phyloP scores from a whole-genome alignment of 1,139 yeast genomes.

The Hyphopichia fennica region DNA sequence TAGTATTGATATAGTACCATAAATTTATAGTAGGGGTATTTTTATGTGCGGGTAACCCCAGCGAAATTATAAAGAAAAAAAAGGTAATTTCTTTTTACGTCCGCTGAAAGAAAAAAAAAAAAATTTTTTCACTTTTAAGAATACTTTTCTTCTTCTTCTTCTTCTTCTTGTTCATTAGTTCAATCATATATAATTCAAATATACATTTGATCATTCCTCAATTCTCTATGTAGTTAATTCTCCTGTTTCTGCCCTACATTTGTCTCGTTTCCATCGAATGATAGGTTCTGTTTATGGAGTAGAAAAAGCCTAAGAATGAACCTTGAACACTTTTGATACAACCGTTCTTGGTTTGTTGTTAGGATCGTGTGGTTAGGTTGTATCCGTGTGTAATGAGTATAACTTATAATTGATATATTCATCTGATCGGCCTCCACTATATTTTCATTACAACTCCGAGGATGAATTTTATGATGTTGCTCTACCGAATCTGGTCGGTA shows the following conservation, averaged over 20 bases:
- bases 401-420: slow-evolving; percentile 1
- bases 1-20: too few species aligned
- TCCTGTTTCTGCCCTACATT: slow-evolving; percentile 77
- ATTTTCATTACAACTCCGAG: too few species aligned
- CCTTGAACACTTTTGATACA: slow-evolving; percentile 39
- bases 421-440: slow-evolving; percentile 28
- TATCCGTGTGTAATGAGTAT: slow-evolving; percentile 22
- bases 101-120: not conserved
- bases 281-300: slow-evolving; percentile 72
- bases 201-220: not conserved
- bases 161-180: not conserved
- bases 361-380: slow-evolving; percentile 42
- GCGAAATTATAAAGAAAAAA: too few species aligned
- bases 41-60: not conserved
- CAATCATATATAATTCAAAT: not conserved
- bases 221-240: too few species aligned
- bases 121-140: not conserved
- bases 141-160: not conserved
- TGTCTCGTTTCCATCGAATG: slow-evolving; percentile 47
- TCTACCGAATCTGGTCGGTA: too few species aligned
- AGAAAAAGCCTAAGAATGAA: slow-evolving; percentile 53
- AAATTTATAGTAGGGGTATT: too few species aligned
- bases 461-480: too few species aligned
- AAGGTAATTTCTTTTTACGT: too few species aligned
- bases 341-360: slow-evolving; percentile 30